Conservation (phyloP, 305 asterid species). For the Fraxinus velutina region DNA sequence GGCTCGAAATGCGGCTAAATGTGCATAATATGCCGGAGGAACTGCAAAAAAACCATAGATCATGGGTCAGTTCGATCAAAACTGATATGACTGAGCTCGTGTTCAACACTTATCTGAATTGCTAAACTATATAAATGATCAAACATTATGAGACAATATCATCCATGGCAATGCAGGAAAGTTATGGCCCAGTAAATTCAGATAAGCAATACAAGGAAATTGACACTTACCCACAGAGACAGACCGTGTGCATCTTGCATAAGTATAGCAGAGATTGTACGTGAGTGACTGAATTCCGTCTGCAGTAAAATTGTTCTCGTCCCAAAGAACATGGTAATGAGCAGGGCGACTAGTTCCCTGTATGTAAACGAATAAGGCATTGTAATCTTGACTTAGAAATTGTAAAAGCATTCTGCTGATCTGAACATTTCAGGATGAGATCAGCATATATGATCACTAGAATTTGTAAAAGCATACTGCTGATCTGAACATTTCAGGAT, state of each 20-base stretch:
- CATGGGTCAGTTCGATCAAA: background rate
- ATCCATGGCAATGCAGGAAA: background rate
- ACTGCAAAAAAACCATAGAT: conserved; percentile 28
- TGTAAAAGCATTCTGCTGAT: background rate
- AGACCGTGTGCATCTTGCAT: conserved; percentile 95
- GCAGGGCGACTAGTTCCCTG: conserved; percentile 99
- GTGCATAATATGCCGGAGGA: conserved; percentile 98
- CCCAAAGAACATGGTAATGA: conserved; percentile 98
- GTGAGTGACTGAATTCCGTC: conserved; percentile 93
- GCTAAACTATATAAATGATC: background rate
- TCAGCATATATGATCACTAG: background rate
- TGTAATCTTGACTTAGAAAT: background rate
- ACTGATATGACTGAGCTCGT: background rate
- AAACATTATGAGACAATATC: background rate
- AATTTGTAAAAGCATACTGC: background rate
- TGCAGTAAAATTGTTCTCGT: conserved; percentile 91
- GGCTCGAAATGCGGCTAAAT: conserved; percentile 93
- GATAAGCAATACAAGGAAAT: background rate
- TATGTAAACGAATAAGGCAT: background rate
- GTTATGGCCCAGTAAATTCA: background rate
- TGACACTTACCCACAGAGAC: conserved; percentile 80
- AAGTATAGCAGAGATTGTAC: conserved; percentile 92
- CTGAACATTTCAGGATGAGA: no score
- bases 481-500: background rate
- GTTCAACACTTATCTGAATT: background rate